phyloP scores from a whole-genome alignment of 2,329 filamentous ascomycete species.

The Phaeoacremonium minimum region DNA sequence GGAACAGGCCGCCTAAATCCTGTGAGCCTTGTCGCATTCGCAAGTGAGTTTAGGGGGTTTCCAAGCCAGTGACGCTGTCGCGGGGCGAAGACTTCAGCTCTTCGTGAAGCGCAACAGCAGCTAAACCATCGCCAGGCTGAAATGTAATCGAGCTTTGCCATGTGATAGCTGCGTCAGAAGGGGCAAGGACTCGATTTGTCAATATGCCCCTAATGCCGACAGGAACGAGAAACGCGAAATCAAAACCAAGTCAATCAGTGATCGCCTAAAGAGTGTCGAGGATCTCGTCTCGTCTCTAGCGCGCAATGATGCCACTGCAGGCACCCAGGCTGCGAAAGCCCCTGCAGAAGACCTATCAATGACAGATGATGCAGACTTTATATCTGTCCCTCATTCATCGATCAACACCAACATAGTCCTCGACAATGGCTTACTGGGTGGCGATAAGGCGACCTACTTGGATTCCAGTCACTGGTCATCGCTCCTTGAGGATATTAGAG shows the following conservation, averaged over 20 bases:
- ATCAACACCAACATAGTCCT: background rate
- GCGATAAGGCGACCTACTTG: slow-evolving; percentile 17
- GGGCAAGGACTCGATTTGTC: slow-evolving; percentile 16
- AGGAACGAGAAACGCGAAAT: slow-evolving; percentile 5
- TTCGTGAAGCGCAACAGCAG: too few species aligned
- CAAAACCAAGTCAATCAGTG: slow-evolving; percentile 8
- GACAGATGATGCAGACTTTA: background rate
- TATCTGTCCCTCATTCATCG: background rate
- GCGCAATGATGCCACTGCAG: slow-evolving; percentile 4
- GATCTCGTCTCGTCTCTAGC: slow-evolving; percentile 15
- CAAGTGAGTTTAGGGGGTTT: slow-evolving; percentile 17
- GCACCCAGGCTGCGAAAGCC: slow-evolving; percentile 1
- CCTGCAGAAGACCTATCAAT: background rate
- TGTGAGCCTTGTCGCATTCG: slow-evolving; percentile 26
- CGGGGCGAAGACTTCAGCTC: too few species aligned
- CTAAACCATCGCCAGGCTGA: slow-evolving; percentile 15
- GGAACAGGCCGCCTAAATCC: slow-evolving; percentile 25
- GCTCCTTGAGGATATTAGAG: slow-evolving; percentile 25
- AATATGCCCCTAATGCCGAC: slow-evolving; percentile 17
- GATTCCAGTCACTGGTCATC: slow-evolving; percentile 26
- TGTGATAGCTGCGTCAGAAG: slow-evolving; percentile 23
- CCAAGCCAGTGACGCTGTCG: background rate
- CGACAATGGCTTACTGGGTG: slow-evolving; percentile 4
- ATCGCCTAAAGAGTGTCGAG: slow-evolving; percentile 20
- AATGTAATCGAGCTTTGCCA: slow-evolving; percentile 23